These are phyloP conservation scores for Syzygium aqueum DNA, from an alignment of 345 rosid genomes.

Conservation along the genomic window DNA sequence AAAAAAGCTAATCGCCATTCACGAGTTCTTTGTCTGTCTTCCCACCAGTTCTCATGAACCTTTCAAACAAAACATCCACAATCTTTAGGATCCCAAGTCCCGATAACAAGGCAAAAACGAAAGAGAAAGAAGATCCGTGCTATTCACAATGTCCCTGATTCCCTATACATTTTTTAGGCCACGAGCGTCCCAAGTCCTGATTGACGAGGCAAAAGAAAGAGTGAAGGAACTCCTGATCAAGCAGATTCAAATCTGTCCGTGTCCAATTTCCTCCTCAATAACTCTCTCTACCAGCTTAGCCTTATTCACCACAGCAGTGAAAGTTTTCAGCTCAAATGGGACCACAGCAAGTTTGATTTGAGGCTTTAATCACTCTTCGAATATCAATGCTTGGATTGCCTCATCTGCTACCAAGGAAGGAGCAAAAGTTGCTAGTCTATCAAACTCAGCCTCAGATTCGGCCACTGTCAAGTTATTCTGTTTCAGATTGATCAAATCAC, in stretches of 20 bases:
- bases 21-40: background rate
- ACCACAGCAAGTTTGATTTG: background rate
- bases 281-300: background rate
- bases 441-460: background rate
- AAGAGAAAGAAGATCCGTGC: background rate
- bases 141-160: background rate
- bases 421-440: background rate
- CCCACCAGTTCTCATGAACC: background rate
- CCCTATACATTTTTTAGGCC: background rate
- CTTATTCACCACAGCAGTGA: background rate
- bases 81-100: background rate
- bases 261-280: background rate
- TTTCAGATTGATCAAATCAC: background rate
- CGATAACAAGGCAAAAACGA: background rate
- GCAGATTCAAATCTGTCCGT: background rate
- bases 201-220: background rate
- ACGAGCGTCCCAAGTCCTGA: background rate
- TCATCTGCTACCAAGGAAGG: background rate
- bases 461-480: background rate
- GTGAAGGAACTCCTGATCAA: background rate
- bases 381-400: background rate
- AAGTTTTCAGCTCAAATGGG: background rate
- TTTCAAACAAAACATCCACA: background rate
- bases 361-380: background rate
- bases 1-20: background rate